Percentiles rank a stretch among this genome's conserved stretches.
Evolutionary conservation across 2,329 filamentous ascomycete genomes (phyloP).

Genomic region (Huntiella abstrusa): DNA sequence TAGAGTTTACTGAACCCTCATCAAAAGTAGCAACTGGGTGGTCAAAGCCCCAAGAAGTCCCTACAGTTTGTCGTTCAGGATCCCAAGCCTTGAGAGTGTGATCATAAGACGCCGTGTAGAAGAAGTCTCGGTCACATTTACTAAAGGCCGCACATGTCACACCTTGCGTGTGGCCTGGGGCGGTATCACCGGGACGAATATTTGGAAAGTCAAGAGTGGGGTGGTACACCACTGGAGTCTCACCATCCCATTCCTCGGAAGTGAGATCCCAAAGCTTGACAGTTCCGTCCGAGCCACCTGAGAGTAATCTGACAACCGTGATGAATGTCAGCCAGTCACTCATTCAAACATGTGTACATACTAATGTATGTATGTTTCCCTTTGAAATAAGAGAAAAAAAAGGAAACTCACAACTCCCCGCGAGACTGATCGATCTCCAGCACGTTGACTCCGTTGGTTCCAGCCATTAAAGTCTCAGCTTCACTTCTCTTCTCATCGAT

Average conservation of each 20-base stretch:
- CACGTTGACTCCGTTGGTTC: constrained; percentile 60
- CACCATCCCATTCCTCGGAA: constrained; percentile 32
- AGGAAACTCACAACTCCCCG: constrained; percentile 41
- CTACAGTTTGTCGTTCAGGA: constrained; percentile 39
- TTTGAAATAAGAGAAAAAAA: too few relatives aligned
- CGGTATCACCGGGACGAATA: constrained; percentile 17
- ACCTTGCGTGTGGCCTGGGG: constrained; percentile 41
- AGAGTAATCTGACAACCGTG: constrained; percentile 42
- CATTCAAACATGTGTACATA: background rate
- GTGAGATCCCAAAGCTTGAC: constrained; percentile 70
- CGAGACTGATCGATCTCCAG: constrained; percentile 69
- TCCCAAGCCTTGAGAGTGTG: constrained; percentile 59
- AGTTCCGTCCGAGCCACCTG: constrained; percentile 69
- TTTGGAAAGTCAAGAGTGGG: constrained; percentile 33
- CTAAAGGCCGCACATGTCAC: constrained; percentile 64
- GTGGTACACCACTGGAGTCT: constrained; percentile 28
- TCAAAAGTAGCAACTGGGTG: constrained; percentile 60
- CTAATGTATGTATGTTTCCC: background rate
- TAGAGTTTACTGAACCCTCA: constrained; percentile 42
- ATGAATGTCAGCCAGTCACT: background rate
- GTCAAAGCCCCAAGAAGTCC: constrained; percentile 49
- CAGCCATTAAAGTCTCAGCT: constrained; percentile 28
- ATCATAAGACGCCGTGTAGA: constrained; percentile 62
- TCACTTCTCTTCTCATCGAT: background rate
- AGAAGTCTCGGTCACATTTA: constrained; percentile 56